A percentile compares a stretch with the other conserved stretches of the same genome.
phyloP scores from a whole-genome alignment of 805 yeast genomes.

The Candida schatavii region DNA sequence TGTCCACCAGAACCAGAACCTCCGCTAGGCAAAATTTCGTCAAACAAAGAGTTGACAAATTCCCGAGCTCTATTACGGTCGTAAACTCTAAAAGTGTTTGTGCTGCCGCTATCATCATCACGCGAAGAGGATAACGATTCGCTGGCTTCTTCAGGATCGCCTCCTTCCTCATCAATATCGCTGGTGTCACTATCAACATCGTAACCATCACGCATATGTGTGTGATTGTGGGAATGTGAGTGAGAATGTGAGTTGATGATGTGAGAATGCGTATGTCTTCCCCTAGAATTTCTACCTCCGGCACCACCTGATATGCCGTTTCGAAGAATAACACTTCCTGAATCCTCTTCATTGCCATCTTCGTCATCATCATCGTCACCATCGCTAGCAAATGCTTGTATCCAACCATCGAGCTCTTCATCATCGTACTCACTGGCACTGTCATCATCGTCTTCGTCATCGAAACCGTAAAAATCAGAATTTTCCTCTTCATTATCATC shows the following conservation, averaged over 20 bases:
- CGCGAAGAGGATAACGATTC: neutral
- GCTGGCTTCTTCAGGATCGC: constrained; percentile 17
- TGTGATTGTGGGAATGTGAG: neutral
- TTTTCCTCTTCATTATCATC: constrained; percentile 25
- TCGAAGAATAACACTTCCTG: neutral
- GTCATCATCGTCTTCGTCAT: constrained; percentile 22
- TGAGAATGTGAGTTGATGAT: constrained; percentile 11
- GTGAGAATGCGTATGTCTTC: constrained; percentile 2
- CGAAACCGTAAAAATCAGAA: constrained; percentile 19
- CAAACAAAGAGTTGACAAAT: constrained; percentile 23
- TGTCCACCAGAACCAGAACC: constrained; percentile 16
- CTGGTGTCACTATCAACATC: constrained; percentile 18
- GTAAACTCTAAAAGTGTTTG: neutral
- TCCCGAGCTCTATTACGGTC: constrained; percentile 18
- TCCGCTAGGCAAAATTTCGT: constrained; percentile 17
- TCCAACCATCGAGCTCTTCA: constrained; percentile 40
- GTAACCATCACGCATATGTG: constrained; percentile 9
- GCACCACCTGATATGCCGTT: neutral
- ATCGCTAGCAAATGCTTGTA: constrained; percentile 30
- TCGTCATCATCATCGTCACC: constrained; percentile 17
- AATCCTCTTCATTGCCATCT: constrained; percentile 11
- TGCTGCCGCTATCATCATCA: neutral
- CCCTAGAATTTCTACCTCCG: constrained; percentile 3
- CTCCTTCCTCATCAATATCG: constrained; percentile 21
- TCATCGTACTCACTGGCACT: constrained; percentile 32